Percentiles rank a stretch among this genome's conserved stretches.
Evolutionary conservation across 441 rosid species (phyloP).

Genomic region (Croton setiger): DNA sequence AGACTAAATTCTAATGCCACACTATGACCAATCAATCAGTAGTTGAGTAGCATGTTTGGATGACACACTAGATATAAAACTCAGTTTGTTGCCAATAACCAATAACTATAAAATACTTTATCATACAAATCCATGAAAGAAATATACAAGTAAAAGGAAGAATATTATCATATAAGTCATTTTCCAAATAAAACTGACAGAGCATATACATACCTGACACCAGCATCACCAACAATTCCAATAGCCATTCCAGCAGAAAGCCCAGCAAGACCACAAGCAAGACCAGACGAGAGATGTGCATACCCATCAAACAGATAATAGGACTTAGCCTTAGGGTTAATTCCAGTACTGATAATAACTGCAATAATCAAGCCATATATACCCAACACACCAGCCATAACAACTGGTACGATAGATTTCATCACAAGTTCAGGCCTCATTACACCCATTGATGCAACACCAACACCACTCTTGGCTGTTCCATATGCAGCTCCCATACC

Average conservation of each 20-base stretch:
- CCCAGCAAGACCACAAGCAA: slow-evolving; percentile 47
- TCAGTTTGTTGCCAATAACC: no score
- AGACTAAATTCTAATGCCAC: no score
- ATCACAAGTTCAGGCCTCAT: slow-evolving; percentile 55
- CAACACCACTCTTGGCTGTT: slow-evolving; percentile 45
- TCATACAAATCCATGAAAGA: neutral
- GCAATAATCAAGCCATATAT: slow-evolving; percentile 50
- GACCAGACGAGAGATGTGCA: slow-evolving; percentile 46
- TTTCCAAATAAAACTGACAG: no score
- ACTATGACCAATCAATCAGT: no score
- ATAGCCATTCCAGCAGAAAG: slow-evolving; percentile 54
- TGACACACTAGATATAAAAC: no score
- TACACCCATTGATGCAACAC: slow-evolving; percentile 52
- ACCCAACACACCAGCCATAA: slow-evolving; percentile 51
- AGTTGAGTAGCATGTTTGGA: no score
- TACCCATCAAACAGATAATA: slow-evolving; percentile 47
- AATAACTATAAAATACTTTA: no score
- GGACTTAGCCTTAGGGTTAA: slow-evolving; percentile 44
- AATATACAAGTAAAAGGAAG: neutral
- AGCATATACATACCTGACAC: slow-evolving; percentile 46
- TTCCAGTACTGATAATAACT: slow-evolving; percentile 48
- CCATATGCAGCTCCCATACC: no score
- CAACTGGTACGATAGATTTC: slow-evolving; percentile 55
- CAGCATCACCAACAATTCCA: slow-evolving; percentile 49
- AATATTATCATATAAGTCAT: neutral